These are phyloP conservation scores for Xylariaceae sp. DNA, from an alignment of 2,329 filamentous ascomycete species.

Conservation along the genomic window DNA sequence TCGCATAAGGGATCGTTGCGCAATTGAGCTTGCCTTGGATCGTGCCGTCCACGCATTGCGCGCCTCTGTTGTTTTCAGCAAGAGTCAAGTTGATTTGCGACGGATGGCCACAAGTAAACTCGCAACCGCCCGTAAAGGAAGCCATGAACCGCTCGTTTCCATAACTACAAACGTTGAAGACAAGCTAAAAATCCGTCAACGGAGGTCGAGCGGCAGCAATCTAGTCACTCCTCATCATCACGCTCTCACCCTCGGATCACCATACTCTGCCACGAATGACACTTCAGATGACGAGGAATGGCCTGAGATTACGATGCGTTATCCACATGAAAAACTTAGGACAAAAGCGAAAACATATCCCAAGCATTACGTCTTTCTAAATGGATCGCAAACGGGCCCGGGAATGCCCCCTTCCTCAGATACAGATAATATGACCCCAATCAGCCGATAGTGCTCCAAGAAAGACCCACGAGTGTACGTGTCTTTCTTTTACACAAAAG, in stretches of 20 bases:
- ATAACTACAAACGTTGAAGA: conserved; percentile 19
- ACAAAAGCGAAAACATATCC: conserved; percentile 41
- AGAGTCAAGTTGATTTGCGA: conserved; percentile 58
- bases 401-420: conserved; percentile 27
- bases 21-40: conserved; percentile 82
- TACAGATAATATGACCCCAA: conserved; percentile 38
- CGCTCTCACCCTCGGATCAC: conserved; percentile 35
- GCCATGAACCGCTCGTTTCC: conserved; percentile 21
- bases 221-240: conserved; percentile 38
- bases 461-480: background rate
- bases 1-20: conserved; percentile 79
- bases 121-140: conserved; percentile 23
- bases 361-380: conserved; percentile 37
- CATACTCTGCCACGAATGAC: conserved; percentile 41
- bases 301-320: conserved; percentile 39
- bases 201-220: conserved; percentile 50
- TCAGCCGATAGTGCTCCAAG: conserved; percentile 29
- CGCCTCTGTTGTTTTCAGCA: conserved; percentile 64
- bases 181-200: conserved; percentile 37
- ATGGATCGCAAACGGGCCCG: conserved; percentile 30
- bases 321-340: conserved; percentile 34
- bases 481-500: background rate
- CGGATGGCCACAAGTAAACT: conserved; percentile 39
- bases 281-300: conserved; percentile 44
- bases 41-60: conserved; percentile 66